phyloP scores from a whole-genome alignment of 495 filamentous ascomycete genomes.

The Aspergillus panamensis region DNA sequence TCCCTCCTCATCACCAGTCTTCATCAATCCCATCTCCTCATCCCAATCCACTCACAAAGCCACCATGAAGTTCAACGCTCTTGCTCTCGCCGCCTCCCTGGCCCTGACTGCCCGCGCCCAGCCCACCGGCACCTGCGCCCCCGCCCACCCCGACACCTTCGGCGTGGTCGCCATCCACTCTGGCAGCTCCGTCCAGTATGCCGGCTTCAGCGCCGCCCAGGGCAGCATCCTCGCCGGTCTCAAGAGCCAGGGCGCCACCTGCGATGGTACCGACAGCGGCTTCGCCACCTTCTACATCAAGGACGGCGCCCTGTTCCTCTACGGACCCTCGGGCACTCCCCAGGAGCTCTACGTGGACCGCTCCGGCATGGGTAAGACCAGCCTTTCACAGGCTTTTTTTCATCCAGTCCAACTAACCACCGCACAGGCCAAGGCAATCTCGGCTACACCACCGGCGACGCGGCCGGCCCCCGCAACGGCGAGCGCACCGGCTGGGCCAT shows the following conservation, averaged over 20 bases:
- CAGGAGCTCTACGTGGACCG: constrained; percentile 51
- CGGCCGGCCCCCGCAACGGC: constrained; percentile 34
- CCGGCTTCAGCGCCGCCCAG: constrained; percentile 38
- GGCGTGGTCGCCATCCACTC: constrained; percentile 47
- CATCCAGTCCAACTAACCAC: not conserved
- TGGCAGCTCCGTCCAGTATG: constrained; percentile 43
- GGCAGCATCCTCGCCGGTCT: constrained; percentile 44
- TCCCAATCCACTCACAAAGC: not conserved
- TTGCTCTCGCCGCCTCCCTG: constrained; percentile 25
- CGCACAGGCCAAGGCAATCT: constrained; percentile 45
- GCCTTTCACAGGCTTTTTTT: not conserved
- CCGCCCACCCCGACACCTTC: constrained; percentile 30
- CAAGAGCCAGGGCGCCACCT: constrained; percentile 41
- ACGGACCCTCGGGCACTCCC: constrained; percentile 32
- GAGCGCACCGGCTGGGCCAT: constrained; percentile 45
- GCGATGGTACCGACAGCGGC: constrained; percentile 34
- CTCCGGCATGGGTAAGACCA: constrained; percentile 47
- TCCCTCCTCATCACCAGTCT: too few species aligned
- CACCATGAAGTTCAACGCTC: constrained; percentile 32
- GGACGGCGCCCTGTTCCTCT: constrained; percentile 46
- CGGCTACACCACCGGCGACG: constrained; percentile 45
- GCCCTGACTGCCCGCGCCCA: constrained; percentile 28
- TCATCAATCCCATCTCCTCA: not conserved
- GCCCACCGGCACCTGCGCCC: constrained; percentile 16
- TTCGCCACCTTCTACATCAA: constrained; percentile 48